Evolutionary conservation across 116 monocot genomes (phyloP), one percentile per base, ranked within the genome.

Genomic region (Trichopus zeylanicus): DNA sequence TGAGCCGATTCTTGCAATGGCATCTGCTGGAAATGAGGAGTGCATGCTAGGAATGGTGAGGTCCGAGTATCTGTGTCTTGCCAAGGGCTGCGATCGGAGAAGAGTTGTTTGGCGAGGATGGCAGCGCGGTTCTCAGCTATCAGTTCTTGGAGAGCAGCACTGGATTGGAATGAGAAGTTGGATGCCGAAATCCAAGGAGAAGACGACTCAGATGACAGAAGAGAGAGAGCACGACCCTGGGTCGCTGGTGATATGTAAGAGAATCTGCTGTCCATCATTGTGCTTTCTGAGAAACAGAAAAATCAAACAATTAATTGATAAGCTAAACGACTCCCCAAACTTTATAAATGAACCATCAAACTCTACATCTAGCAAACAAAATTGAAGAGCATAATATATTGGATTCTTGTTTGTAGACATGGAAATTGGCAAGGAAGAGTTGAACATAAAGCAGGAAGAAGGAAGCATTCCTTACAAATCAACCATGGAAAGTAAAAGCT

Each of bases 201-300:
- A 11, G 67, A 55, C 48, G 59, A 63, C 56, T 66, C 66, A 37
- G 78, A 73, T 81, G 92, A 92, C 92, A 92, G 92, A 87, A 92
- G 92, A 92, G 87, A 87, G 92, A 87, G 87, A 92, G 84, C 92
- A 84, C 75, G 59, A n/a, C 64, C 64, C 3, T 2, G 77, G 64
- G 18, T 65, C 9, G 76, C 35, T 64, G 70, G 16, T 37, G 81
- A 56, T 27, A 66, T 12, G 64, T 57, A 59, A 3, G 61, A 38
- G 49, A 70, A 67, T 53, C 65, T 63, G 60, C 63, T 38, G 28
- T 67, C 70, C 58, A 65, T 56, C 9, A 56, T 46, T 28, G 66
- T 48, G 56, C 53, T 68, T 73, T 85, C 88, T 83, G 72, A 5
- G 25, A 13, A 24, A 27, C 25, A 27, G 1, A 37, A 37, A 3